Evolutionary conservation across 805 yeast genomes (phyloP).

Genomic region (Ogataea nonfermentans): DNA sequence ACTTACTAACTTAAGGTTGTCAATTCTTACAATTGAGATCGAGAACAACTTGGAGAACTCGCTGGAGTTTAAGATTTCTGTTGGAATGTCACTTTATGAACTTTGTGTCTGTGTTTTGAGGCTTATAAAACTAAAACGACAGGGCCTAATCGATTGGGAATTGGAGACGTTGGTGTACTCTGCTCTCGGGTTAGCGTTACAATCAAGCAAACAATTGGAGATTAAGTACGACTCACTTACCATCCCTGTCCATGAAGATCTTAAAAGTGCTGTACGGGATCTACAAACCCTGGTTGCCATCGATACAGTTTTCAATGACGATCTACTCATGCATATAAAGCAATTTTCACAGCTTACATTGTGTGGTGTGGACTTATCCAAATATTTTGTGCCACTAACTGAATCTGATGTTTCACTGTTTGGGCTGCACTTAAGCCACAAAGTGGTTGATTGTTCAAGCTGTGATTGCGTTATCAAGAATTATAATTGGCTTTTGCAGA

Average conservation of each 20-base stretch:
- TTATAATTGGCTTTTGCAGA: too few species aligned
- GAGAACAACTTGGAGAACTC: conserved; percentile 11
- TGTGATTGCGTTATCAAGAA: too few species aligned
- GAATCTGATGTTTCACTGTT: too few species aligned
- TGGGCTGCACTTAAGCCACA: too few species aligned
- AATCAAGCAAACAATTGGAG: conserved; percentile 4
- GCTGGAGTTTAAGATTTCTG: conserved; percentile 4
- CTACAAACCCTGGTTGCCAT: conserved; percentile 1
- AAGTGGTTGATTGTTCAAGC: too few species aligned
- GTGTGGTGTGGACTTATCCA: conserved; percentile 3
- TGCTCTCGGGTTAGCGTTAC: conserved; percentile 6
- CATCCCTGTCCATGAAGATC: conserved; percentile 3
- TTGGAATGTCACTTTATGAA: conserved; percentile 23
- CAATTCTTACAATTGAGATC: conserved; percentile 12
- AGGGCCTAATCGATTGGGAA: conserved; percentile 1
- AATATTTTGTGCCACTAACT: neutral
- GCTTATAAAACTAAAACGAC: conserved; percentile 3
- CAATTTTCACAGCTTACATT: neutral
- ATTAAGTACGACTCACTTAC: neutral
- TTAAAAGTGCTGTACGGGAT: conserved; percentile 7
- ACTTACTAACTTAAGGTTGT: conserved; percentile 13
- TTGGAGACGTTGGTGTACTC: conserved; percentile 4
- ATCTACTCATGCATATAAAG: neutral
- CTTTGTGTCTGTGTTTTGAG: conserved; percentile 14
- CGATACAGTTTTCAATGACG: neutral